Evolutionary conservation across 1,139 yeast species (phyloP), one percentile per base, ranked within the genome.

Genomic region (Kodamaea suecica): DNA sequence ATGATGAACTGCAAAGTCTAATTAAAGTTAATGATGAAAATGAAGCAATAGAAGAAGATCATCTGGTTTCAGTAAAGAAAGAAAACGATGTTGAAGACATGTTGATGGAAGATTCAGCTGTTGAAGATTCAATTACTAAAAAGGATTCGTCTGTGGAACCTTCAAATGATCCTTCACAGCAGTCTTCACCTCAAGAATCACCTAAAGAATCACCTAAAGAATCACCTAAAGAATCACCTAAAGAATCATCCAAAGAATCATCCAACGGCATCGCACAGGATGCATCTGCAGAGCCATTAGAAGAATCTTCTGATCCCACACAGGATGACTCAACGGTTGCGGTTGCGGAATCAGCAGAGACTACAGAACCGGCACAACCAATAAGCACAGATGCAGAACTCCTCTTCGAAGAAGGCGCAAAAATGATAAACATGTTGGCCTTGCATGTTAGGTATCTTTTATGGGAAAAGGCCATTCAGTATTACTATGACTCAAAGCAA

Each of bases 401-500:
- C 36, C 49, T 69, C 44, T 50, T 73, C 48, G 76, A 64, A 56
- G 77, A 66, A 55, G 86, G 72, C 17, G 51, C 45, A 49, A 67
- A 51, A 16, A 72, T 80, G 32, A 62, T 78, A 11, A 73, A 74
- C 37, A 63, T 71, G 36, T 58, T 83, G 31, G 81, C 87, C 3
- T 61, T 83, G 35, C 83, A 80, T 43, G 59, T 83, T 24, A 64
- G 92, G 45, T 83, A 82, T 46, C 69, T 83, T 13, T 61, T 84
- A 17, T 84, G 86, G 78, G 90, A 83, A 47, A 79, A 77, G 49
- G 92, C 88, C 5, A 71, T 84, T 11, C 85, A 80, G 50, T 66
- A 59, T 36, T 68, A 63, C 44, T 77, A 66, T 42, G 49, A 50
- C 29, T 48, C 60, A 19, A 49, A 55, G 33, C 59, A 52, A 24